These are phyloP conservation scores for Vararia minispora DNA, from an alignment of 768 basidiomycete genomes.

Conservation along the genomic window DNA sequence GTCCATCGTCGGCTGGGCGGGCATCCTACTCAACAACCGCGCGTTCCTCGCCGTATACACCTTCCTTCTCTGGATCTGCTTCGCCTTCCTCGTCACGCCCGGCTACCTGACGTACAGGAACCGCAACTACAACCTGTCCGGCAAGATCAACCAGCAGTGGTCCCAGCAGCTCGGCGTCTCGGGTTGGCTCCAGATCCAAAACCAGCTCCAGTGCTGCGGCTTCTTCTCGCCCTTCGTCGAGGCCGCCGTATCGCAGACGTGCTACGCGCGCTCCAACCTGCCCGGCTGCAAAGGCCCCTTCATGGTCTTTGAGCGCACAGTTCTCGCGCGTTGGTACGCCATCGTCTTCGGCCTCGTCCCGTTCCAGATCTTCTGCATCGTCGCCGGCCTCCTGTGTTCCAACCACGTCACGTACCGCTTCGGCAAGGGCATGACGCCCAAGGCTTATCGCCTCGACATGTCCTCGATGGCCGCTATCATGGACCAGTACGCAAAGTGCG, in stretches of 20 bases:
- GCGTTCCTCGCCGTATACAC: constrained; percentile 68
- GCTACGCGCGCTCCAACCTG: constrained; percentile 59
- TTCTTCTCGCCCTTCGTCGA: constrained; percentile 75
- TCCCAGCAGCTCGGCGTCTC: constrained; percentile 44
- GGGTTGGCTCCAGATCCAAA: constrained; percentile 60
- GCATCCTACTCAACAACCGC: constrained; percentile 76
- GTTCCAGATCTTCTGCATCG: constrained; percentile 50
- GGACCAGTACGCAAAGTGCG: constrained; percentile 73
- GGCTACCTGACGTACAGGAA: constrained; percentile 74
- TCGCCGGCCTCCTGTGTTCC: constrained; percentile 56
- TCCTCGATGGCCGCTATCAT: constrained; percentile 73
- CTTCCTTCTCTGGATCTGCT: constrained; percentile 62
- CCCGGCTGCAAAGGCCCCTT: constrained; percentile 67
- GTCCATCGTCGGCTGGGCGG: constrained; percentile 65
- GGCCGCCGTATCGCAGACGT: constrained; percentile 63
- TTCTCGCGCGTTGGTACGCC: constrained; percentile 56
- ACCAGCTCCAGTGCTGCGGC: constrained; percentile 69
- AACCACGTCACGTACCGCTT: constrained; percentile 84
- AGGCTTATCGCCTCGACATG: constrained; percentile 66
- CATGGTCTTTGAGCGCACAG: constrained; percentile 40
- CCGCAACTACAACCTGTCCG: constrained; percentile 68
- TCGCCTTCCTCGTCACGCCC: constrained; percentile 59
- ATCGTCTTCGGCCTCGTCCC: constrained; percentile 57
- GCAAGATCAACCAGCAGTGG: constrained; percentile 74
- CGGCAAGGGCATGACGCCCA: constrained; percentile 83